Evolutionary conservation across 768 basidiomycete genomes (phyloP).

Genomic region (Strobilomyces echinocephalus): DNA sequence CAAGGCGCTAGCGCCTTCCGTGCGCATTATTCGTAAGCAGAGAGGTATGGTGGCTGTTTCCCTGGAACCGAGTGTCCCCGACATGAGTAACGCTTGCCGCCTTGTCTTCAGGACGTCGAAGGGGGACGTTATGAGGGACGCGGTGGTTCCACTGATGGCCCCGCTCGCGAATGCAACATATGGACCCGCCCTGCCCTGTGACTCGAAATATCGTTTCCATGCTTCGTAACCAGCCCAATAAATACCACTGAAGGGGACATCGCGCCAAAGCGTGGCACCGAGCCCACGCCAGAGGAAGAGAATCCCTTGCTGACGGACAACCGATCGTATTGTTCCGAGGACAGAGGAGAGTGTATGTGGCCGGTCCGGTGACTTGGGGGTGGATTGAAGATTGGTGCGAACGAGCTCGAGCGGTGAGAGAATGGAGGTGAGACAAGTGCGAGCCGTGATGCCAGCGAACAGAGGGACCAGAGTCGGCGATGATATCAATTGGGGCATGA

Average conservation of each 20-base stretch:
- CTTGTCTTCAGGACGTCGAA: slow-evolving; percentile 97
- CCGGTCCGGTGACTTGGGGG: slow-evolving; percentile 60
- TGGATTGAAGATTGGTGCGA: slow-evolving; percentile 90
- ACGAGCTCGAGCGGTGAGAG: slow-evolving; percentile 89
- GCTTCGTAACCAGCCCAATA: slow-evolving; percentile 97
- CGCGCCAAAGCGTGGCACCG: slow-evolving; percentile 90
- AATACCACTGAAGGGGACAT: slow-evolving; percentile 94
- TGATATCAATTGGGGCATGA: slow-evolving; percentile 60
- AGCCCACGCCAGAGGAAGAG: slow-evolving; percentile 85
- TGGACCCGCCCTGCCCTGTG: slow-evolving; percentile 51
- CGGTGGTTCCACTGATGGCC: slow-evolving; percentile 78
- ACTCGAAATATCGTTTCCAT: slow-evolving; percentile 60
- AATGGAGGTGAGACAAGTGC: slow-evolving; percentile 72
- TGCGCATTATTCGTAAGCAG: slow-evolving; percentile 62
- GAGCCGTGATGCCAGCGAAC: slow-evolving; percentile 74
- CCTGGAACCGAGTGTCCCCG: slow-evolving; percentile 37
- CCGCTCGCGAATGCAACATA: slow-evolving; percentile 85
- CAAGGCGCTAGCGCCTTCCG: slow-evolving; percentile 73
- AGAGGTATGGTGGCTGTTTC: slow-evolving; percentile 56
- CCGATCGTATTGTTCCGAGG: slow-evolving; percentile 51
- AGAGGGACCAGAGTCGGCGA: slow-evolving; percentile 58
- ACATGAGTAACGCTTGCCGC: slow-evolving; percentile 78
- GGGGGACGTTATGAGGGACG: slow-evolving; percentile 87
- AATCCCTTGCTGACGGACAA: slow-evolving; percentile 62
- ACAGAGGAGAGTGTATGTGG: slow-evolving; percentile 79